Percentiles rank a stretch among this genome's conserved stretches.
Evolutionary conservation across 2,329 filamentous ascomycete genomes (phyloP).

Genomic region (Sporothrix dimorphospora): DNA sequence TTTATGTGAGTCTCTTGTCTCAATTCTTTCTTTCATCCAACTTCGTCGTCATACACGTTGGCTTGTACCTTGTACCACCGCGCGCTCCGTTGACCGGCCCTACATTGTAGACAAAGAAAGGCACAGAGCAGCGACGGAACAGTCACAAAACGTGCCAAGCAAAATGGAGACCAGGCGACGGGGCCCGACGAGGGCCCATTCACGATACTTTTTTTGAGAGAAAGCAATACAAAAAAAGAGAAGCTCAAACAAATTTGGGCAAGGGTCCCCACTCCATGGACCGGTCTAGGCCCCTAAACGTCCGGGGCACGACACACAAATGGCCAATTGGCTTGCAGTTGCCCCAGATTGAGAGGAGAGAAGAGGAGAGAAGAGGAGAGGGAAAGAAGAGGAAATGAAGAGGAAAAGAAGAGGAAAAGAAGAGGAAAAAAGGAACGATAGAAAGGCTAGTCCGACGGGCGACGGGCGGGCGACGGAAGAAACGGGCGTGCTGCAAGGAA

Average conservation of each 20-base stretch:
- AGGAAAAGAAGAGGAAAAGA: not conserved
- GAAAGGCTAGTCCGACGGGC: not conserved
- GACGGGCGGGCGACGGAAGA: not conserved
- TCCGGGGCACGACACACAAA: not conserved
- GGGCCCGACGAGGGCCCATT: not conserved
- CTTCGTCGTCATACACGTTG: not conserved
- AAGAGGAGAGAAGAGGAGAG: not conserved
- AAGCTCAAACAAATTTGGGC: not conserved
- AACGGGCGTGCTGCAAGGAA: not conserved
- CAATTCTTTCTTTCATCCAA: not conserved
- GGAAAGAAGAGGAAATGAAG: not conserved
- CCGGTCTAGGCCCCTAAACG: conserved; percentile 8
- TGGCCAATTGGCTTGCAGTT: not conserved
- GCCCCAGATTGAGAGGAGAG: conserved; percentile 9
- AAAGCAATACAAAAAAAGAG: not conserved
- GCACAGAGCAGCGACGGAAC: too few species aligned
- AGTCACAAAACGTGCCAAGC: not conserved
- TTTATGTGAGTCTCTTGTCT: not conserved
- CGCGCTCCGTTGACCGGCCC: not conserved
- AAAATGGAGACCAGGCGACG: not conserved
- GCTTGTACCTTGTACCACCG: not conserved
- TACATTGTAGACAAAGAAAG: not conserved
- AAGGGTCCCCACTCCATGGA: conserved; percentile 21
- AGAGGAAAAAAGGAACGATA: too few species aligned
- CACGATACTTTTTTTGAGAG: not conserved